phyloP scores from a whole-genome alignment of 148 eudicot species.

The Vaccinium darrowii region DNA sequence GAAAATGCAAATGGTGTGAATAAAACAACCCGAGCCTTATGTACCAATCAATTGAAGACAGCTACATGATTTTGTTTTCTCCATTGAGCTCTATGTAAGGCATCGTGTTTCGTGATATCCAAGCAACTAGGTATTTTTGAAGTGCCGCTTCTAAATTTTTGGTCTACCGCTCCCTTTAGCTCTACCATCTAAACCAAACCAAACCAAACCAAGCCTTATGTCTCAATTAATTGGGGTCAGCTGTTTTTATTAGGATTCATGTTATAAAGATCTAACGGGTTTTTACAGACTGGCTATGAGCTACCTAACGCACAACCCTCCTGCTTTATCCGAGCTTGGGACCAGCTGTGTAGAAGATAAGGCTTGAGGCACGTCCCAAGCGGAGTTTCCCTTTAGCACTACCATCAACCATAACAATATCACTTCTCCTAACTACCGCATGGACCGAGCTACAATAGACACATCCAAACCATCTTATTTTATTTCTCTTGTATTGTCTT shows the following conservation, averaged over 20 bases:
- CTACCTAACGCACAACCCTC: too few relatives aligned
- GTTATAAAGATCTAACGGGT: too few relatives aligned
- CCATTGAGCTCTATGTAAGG: background rate
- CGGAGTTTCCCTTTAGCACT: background rate
- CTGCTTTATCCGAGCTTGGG: too few relatives aligned
- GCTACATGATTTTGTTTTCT: background rate
- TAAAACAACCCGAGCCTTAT: background rate
- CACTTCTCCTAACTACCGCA: background rate
- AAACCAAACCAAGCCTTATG: too few relatives aligned
- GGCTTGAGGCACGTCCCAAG: too few relatives aligned
- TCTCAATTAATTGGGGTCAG: too few relatives aligned
- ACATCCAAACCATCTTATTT: background rate
- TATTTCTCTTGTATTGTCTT: background rate
- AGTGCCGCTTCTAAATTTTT: background rate
- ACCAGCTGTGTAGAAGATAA: too few relatives aligned
- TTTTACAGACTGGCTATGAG: too few relatives aligned
- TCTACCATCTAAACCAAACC: too few relatives aligned
- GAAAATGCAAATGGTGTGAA: background rate
- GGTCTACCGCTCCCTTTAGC: background rate
- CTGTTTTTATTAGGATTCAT: too few relatives aligned
- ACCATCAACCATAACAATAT: background rate
- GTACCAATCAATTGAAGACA: background rate
- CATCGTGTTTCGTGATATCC: background rate
- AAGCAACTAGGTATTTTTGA: background rate
- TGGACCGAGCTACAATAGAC: background rate